Conservation (phyloP, 2,329 filamentous ascomycete genomes). For the Parascedosporium putredinis region DNA sequence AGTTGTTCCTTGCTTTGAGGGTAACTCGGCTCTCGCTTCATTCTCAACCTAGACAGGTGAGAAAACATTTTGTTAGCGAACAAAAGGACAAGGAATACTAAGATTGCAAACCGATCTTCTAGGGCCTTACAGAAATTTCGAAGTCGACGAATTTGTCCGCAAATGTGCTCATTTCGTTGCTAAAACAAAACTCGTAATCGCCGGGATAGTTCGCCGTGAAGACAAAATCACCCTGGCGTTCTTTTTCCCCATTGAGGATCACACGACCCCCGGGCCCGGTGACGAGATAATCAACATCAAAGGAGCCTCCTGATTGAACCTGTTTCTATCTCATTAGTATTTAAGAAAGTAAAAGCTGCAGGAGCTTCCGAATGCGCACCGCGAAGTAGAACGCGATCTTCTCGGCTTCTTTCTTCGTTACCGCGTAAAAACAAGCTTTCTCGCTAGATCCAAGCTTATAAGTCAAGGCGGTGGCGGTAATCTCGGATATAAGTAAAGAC, state of each 20-base stretch:
- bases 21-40: conserved; percentile 70
- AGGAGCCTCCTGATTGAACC: conserved; percentile 97
- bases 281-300: conserved; percentile 91
- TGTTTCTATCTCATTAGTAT: too few relatives aligned
- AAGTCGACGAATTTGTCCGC: conserved; percentile 97
- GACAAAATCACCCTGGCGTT: conserved; percentile 92
- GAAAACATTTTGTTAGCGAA: not conserved
- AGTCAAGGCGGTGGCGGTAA: conserved; percentile 81
- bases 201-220: conserved; percentile 83
- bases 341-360: too few relatives aligned
- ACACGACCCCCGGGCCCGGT: conserved; percentile 70
- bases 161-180: conserved; percentile 97
- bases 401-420: conserved; percentile 64
- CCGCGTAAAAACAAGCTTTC: conserved; percentile 88
- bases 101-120: not conserved
- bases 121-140: conserved; percentile 70
- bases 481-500: conserved; percentile 59
- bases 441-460: conserved; percentile 87
- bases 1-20: conserved; percentile 76
- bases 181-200: conserved; percentile 96
- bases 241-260: conserved; percentile 79
- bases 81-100: too few relatives aligned
- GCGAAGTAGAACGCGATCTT: conserved; percentile 99
- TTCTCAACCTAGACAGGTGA: conserved; percentile 64
- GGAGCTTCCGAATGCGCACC: conserved; percentile 39